Conservation (phyloP, 2,329 filamentous ascomycete genomes). For the Fusarium vanettenii region DNA sequence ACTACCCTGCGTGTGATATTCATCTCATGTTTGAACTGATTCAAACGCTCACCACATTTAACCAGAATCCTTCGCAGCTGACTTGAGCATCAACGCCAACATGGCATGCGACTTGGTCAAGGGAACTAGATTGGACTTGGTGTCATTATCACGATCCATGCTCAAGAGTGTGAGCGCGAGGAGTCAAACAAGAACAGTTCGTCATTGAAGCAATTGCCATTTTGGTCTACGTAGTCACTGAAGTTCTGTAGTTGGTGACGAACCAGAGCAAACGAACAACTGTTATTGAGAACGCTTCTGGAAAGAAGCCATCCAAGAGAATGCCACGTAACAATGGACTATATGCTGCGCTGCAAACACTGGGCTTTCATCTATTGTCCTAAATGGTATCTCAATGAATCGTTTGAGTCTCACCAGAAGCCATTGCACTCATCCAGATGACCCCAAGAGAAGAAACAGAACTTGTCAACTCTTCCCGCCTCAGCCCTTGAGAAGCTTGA, state of each 20-base stretch:
- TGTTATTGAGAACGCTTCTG: neutral
- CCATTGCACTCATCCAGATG: neutral
- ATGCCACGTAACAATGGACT: neutral
- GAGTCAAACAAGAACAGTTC: neutral
- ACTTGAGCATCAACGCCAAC: neutral
- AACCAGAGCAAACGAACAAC: neutral
- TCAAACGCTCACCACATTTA: neutral
- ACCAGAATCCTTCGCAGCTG: neutral
- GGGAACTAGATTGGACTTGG: neutral
- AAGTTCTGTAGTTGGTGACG: neutral
- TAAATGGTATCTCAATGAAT: neutral
- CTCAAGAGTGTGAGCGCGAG: neutral
- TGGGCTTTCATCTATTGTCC: neutral
- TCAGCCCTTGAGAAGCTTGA: neutral
- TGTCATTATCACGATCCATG: neutral
- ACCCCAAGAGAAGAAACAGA: neutral
- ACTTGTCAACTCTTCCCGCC: neutral
- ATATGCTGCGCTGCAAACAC: neutral
- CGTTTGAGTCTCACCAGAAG: neutral
- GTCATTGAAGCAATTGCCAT: neutral
- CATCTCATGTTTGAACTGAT: neutral
- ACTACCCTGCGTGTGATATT: neutral
- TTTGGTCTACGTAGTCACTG: neutral
- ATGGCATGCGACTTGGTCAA: neutral
- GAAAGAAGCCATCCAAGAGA: neutral